Base-by-base conservation (phyloP, 2,329 filamentous ascomycete genomes). In the Clathrospora elynae region DNA sequence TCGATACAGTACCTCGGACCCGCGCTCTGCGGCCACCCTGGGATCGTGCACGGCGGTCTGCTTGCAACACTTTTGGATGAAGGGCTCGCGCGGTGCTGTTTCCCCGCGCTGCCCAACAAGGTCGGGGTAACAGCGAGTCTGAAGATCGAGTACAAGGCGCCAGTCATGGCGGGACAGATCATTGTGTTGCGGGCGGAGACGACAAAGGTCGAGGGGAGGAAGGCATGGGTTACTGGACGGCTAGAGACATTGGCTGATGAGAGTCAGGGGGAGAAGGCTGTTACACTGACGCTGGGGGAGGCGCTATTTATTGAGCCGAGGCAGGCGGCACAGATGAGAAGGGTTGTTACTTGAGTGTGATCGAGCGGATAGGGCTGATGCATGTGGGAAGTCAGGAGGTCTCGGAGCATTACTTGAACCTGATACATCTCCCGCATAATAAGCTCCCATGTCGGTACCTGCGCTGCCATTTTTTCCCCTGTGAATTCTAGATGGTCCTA, bases 31-130 rank as follows among this genome's bases (percentile, higher is more conserved):
- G 92, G 92, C 2, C 91, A 97, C 69, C 88, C 89, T 5, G 90
- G 88, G 2, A 89, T 97, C 50, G 81, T 96, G 5, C 93, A 97
- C 68, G 92, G 92, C 35, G 92, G 92, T 0, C 75, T 96, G 53
- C 75, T 97, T 42, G 92, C 92, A n/a, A 96, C 92, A 9, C 79
- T 97, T 67, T 75, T 97, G 38, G 92, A 97, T 65, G 92, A 97
- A 70, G 90, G 89, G 0, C 75, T 97, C 29, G 92, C 88, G 20
- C 79, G 90, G 40, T 95, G 89, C 70, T 95, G 88, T 65, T 96
- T 97, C 71, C 84, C 83, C 4, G 90, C 89, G 16, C 76, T 97
- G 62, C 92, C 92, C 19, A 89, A 92, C 65, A 88, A 90, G 57
- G 82, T 93, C 51, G 85, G 86, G 49, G 80, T 96, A 67, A 97